phyloP scores from a whole-genome alignment of 2,329 filamentous ascomycete genomes.

The Verticillium alfalfae region DNA sequence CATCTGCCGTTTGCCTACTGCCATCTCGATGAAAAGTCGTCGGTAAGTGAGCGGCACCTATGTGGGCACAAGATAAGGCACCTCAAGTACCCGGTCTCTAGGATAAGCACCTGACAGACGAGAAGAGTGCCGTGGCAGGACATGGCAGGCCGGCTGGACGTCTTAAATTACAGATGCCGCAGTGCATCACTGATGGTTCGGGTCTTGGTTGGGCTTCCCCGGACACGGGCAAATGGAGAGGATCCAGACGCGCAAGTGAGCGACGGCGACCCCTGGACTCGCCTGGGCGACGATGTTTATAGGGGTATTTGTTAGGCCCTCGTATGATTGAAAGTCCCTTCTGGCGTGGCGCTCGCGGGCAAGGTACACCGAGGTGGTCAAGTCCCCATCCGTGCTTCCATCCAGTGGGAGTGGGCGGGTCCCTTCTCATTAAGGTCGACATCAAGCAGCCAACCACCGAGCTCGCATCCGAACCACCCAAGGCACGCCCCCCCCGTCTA shows the following conservation, averaged over 20 bases:
- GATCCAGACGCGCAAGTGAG: not conserved
- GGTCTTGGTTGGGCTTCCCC: not conserved
- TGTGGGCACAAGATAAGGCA: too few species aligned
- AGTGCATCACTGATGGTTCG: not conserved
- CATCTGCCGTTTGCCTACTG: constrained; percentile 1
- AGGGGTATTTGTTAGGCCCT: constrained; percentile 1
- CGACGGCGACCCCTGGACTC: not conserved
- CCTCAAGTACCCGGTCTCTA: too few species aligned
- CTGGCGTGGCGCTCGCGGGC: not conserved
- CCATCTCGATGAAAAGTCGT: not conserved
- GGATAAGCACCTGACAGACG: too few species aligned
- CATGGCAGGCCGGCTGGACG: not conserved
- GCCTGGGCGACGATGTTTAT: not conserved
- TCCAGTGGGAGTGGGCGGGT: not conserved
- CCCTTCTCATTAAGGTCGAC: not conserved
- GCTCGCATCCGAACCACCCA: not conserved
- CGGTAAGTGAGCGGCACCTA: too few species aligned
- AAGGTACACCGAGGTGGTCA: not conserved
- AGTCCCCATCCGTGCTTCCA: constrained; percentile 1
- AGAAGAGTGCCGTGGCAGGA: not conserved
- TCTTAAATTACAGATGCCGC: not conserved
- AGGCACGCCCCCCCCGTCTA: not conserved
- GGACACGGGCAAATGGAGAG: not conserved
- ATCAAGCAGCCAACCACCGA: not conserved
- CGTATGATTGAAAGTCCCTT: not conserved